Percentiles rank a stretch among this genome's conserved stretches.
Evolutionary conservation across 352 stramenopile genomes (phyloP).

Genomic region (Elongisporangium anandrum): DNA sequence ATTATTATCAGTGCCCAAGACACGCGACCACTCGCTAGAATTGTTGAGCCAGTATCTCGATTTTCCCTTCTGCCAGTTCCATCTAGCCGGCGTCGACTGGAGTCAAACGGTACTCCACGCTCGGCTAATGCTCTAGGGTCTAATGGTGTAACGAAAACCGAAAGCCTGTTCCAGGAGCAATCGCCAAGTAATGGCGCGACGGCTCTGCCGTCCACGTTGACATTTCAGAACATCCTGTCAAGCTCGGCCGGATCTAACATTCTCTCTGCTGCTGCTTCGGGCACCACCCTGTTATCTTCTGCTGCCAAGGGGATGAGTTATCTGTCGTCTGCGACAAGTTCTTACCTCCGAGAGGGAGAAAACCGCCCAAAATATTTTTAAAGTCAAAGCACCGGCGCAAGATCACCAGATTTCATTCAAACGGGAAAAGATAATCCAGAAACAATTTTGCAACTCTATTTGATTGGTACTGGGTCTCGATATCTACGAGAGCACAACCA

Average conservation of each 20-base stretch:
- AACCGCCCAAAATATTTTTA: slow-evolving; percentile 63
- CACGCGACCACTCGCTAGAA: slow-evolving; percentile 55
- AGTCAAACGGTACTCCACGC: slow-evolving; percentile 1
- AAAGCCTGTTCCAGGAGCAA: slow-evolving; percentile 37
- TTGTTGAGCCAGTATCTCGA: slow-evolving; percentile 69
- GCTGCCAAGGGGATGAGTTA: slow-evolving; percentile 83
- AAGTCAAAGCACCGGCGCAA: slow-evolving; percentile 14
- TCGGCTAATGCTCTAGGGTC: not conserved
- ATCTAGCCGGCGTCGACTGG: slow-evolving; percentile 39
- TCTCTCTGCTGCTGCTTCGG: slow-evolving; percentile 52
- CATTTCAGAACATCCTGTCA: slow-evolving; percentile 65
- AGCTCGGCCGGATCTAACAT: slow-evolving; percentile 61
- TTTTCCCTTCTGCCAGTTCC: slow-evolving; percentile 80
- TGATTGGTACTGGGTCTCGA: not conserved
- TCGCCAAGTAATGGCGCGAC: slow-evolving; percentile 19
- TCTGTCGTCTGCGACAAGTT: slow-evolving; percentile 69
- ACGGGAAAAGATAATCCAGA: not conserved
- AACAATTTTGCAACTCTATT: not conserved
- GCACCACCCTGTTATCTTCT: slow-evolving; percentile 58
- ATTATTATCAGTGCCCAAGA: slow-evolving; percentile 68
- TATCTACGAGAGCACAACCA: too few relatives aligned
- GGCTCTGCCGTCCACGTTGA: slow-evolving; percentile 38
- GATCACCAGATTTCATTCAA: not conserved
- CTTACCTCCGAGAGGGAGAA: slow-evolving; percentile 51
- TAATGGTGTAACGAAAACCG: slow-evolving; percentile 13